These are phyloP conservation scores for Pseudisothecium myosuroides DNA, from an alignment of 225 moss, liverwort and hornwort genomes.

Conservation along the genomic window DNA sequence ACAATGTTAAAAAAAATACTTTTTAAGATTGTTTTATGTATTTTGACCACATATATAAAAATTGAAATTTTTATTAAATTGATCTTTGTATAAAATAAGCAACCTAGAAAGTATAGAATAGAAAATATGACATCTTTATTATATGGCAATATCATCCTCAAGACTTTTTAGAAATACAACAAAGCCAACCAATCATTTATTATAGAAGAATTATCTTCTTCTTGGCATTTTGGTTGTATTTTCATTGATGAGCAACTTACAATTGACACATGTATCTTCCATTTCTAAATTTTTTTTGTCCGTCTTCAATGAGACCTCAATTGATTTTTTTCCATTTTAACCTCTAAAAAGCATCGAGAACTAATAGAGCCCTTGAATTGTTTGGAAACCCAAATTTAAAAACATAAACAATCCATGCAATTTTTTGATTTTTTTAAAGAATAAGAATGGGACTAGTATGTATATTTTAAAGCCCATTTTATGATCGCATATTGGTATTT, in stretches of 20 bases:
- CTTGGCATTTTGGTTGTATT: neutral
- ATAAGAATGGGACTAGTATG: rapidly evolving
- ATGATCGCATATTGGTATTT: neutral
- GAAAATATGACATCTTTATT: neutral
- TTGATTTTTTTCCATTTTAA: neutral
- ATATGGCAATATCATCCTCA: neutral
- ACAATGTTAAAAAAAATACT: neutral
- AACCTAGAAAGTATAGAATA: neutral
- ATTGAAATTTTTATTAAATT: neutral
- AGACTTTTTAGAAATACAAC: neutral
- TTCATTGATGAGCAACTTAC: neutral
- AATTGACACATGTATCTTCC: neutral
- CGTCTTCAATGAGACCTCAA: neutral
- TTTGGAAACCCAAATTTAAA: neutral
- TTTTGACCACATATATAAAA: neutral
- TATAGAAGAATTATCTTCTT: neutral
- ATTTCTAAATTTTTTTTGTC: neutral
- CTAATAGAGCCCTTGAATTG: rapidly evolving
- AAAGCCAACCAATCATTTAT: neutral
- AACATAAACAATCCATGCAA: no score
- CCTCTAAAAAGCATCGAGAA: neutral
- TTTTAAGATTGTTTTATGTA: neutral
- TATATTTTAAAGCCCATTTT: neutral
- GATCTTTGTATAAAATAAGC: neutral
- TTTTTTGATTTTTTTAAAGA: neutral